These are phyloP conservation scores for Xerocomellus amylosporus DNA, from an alignment of 768 basidiomycete genomes.

Conservation along the genomic window DNA sequence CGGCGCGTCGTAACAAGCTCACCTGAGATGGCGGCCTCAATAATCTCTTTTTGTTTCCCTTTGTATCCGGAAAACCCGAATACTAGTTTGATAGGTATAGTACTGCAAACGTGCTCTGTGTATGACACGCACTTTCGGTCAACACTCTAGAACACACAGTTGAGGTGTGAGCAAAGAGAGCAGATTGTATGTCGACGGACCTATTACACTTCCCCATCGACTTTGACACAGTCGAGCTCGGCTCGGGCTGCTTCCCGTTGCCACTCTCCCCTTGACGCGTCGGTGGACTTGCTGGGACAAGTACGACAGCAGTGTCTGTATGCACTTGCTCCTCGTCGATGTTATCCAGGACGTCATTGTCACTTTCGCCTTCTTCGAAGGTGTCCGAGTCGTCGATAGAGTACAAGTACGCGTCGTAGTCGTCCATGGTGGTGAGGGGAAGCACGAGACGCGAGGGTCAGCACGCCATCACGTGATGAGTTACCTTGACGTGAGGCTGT, in stretches of 20 bases:
- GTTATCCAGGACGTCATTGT: constrained; percentile 24
- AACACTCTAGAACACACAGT: constrained; percentile 16
- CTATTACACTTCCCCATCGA: constrained; percentile 14
- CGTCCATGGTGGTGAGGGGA: constrained; percentile 13
- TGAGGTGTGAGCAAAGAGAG: not conserved
- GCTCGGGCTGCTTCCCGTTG: constrained; percentile 1
- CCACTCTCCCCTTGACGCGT: not conserved
- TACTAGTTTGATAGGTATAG: constrained; percentile 36
- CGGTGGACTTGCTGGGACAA: constrained; percentile 19
- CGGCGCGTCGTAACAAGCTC: constrained; percentile 1
- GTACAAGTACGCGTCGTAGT: constrained; percentile 24
- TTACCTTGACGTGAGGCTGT: no score
- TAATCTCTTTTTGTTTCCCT: constrained; percentile 75
- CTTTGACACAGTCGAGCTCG: not conserved
- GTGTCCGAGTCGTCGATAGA: constrained; percentile 21
- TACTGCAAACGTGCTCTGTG: not conserved
- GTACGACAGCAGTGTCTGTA: constrained; percentile 8
- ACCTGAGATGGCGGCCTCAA: constrained; percentile 69
- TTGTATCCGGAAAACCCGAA: constrained; percentile 70
- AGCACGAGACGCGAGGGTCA: constrained; percentile 1
- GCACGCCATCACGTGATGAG: constrained; percentile 2
- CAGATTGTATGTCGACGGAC: constrained; percentile 1
- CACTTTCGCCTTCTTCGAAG: constrained; percentile 9
- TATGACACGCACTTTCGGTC: constrained; percentile 21
- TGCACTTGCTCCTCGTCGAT: constrained; percentile 17